These are phyloP conservation scores for Lactifluus pinguis DNA, from an alignment of 768 basidiomycete genomes.

Conservation along the genomic window DNA sequence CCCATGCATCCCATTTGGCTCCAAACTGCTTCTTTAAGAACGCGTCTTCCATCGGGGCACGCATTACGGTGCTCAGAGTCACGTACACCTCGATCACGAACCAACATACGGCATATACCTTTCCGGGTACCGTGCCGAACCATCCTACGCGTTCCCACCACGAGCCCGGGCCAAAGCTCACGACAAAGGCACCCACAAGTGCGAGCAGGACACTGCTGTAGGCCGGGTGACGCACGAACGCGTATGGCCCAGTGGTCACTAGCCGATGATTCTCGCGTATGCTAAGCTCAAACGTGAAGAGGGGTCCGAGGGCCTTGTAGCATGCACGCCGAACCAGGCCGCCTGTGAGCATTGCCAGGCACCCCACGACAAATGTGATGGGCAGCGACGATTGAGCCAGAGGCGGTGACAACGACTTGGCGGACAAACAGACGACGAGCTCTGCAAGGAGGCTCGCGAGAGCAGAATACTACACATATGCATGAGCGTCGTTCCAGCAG, in stretches of 20 bases:
- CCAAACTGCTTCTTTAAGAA: conserved; percentile 14
- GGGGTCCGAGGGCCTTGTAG: conserved; percentile 15
- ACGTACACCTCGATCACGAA: conserved; percentile 13
- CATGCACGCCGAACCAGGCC: conserved; percentile 10
- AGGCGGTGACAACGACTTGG: background rate
- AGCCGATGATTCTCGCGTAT: conserved; percentile 19
- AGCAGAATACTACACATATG: conserved; percentile 3
- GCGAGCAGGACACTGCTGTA: conserved; percentile 19
- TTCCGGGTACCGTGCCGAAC: background rate
- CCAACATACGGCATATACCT: conserved; percentile 10
- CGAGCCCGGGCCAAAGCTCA: conserved; percentile 17
- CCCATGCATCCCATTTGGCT: conserved; percentile 17
- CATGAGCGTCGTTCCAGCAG: background rate
- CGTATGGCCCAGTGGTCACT: conserved; percentile 21
- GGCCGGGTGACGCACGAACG: conserved; percentile 21
- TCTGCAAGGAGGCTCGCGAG: conserved; percentile 7
- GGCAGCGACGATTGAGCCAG: background rate
- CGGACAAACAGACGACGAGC: background rate
- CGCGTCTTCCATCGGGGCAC: conserved; percentile 11
- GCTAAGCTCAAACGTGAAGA: conserved; percentile 19
- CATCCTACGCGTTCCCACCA: conserved; percentile 14
- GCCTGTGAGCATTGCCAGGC: conserved; percentile 3
- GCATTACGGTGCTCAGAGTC: conserved; percentile 11
- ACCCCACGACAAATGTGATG: conserved; percentile 7
- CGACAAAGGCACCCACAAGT: conserved; percentile 14